phyloP scores from a whole-genome alignment of 352 stramenopile species.

The Phytophthora melonis region DNA sequence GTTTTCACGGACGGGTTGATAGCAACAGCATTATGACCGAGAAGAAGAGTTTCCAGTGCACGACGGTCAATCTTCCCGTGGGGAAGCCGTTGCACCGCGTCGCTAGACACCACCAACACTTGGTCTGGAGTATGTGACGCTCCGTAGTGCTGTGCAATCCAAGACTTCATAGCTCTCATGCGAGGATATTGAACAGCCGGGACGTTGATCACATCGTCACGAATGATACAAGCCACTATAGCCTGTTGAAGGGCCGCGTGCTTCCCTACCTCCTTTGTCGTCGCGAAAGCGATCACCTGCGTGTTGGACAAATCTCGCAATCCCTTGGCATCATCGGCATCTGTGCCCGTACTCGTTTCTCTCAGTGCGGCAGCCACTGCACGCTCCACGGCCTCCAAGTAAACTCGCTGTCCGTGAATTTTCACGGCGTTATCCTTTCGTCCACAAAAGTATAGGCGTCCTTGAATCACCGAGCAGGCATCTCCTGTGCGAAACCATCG shows the following conservation, averaged over 20 bases:
- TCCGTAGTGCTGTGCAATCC: conserved; percentile 45
- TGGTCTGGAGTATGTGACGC: conserved; percentile 41
- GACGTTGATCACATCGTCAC: background rate
- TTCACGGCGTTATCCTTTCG: conserved; percentile 64
- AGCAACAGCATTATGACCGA: background rate
- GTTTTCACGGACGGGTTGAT: too few species aligned
- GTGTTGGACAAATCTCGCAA: background rate
- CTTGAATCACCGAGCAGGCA: conserved; percentile 42
- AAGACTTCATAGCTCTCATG: conserved; percentile 33
- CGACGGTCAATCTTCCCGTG: conserved; percentile 58
- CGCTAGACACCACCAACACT: conserved; percentile 20
- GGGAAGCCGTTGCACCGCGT: conserved; percentile 33
- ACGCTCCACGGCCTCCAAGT: conserved; percentile 62
- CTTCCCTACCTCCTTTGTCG: conserved; percentile 21
- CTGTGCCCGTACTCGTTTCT: background rate
- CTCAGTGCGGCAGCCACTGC: conserved; percentile 31
- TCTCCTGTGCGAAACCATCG: conserved; percentile 57
- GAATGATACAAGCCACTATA: conserved; percentile 42
- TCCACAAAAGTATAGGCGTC: conserved; percentile 51
- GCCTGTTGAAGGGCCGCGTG: conserved; percentile 19
- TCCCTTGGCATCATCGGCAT: background rate
- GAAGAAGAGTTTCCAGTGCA: conserved; percentile 19
- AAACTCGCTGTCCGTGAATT: conserved; percentile 59
- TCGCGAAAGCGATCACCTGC: conserved; percentile 36
- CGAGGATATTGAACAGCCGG: conserved; percentile 13